These are phyloP conservation scores for Wolfiporia cocos DNA, from an alignment of 1,284 basidiomycete species.

Conservation along the genomic window DNA sequence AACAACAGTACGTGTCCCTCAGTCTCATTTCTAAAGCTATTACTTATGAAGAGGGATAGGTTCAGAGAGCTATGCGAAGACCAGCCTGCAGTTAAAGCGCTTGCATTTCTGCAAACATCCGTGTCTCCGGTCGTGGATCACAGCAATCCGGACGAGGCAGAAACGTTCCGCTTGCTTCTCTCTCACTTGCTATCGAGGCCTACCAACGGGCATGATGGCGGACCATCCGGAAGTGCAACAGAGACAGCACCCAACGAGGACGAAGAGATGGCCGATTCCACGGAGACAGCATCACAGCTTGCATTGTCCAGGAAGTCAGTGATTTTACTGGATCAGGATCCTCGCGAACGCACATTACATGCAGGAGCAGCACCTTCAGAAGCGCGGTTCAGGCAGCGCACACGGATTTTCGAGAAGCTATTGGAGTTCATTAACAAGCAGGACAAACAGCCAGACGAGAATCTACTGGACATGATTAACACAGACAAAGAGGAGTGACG, in stretches of 20 bases:
- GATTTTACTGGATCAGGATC: conserved; percentile 33
- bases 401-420: conserved; percentile 61
- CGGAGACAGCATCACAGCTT: neutral
- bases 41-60: conserved; percentile 29
- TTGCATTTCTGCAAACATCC: conserved; percentile 64
- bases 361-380: conserved; percentile 22
- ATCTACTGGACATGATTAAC: conserved; percentile 26
- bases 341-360: conserved; percentile 23
- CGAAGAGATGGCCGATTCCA: conserved; percentile 8
- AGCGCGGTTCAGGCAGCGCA: conserved; percentile 51
- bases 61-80: conserved; percentile 76
- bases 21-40: neutral
- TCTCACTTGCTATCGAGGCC: conserved; percentile 43
- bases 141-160: conserved; percentile 50
- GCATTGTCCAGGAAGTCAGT: conserved; percentile 6
- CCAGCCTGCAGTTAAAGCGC: conserved; percentile 54
- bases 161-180: conserved; percentile 60
- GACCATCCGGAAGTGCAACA: neutral
- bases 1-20: conserved; percentile 53
- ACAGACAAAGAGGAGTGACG: conserved; percentile 9
- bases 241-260: conserved; percentile 5
- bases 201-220: neutral
- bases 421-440: conserved; percentile 55
- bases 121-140: conserved; percentile 71
- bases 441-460: conserved; percentile 52